phyloP scores from a whole-genome alignment of 164 flowering plant species.

The Vitis labrusca region DNA sequence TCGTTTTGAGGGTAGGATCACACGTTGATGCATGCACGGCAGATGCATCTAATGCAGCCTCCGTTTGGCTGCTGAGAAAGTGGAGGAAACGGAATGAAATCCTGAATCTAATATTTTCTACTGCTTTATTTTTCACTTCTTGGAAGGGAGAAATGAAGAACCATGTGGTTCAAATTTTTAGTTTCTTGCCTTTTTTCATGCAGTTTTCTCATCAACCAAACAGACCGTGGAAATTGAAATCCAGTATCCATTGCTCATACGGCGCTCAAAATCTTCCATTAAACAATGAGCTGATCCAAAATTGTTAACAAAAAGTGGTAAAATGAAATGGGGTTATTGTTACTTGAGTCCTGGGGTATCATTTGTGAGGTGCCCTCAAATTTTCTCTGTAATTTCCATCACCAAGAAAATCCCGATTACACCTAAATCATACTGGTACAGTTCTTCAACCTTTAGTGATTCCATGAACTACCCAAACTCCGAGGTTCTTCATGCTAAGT shows the following conservation, averaged over 20 bases:
- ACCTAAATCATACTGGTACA: neutral
- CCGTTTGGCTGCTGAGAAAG: too few relatives aligned
- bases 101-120: too few relatives aligned
- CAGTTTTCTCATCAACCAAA: neutral
- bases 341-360: neutral
- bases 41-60: too few relatives aligned
- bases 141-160: too few relatives aligned
- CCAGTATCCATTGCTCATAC: neutral
- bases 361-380: neutral
- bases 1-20: too few relatives aligned
- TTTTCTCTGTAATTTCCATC: neutral
- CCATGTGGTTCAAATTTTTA: too few relatives aligned
- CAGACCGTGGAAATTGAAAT: neutral
- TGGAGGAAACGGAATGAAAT: too few relatives aligned
- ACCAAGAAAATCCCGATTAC: neutral
- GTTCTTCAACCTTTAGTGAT: neutral
- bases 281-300: neutral
- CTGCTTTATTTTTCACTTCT: too few relatives aligned
- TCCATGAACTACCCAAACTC: neutral
- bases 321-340: neutral
- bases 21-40: too few relatives aligned
- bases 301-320: neutral
- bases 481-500: slow-evolving; percentile 35
- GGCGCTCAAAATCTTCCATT: neutral
- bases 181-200: neutral